Base-by-base conservation (phyloP, 2,329 filamentous ascomycete genomes). In the Aspergillus sp. region DNA sequence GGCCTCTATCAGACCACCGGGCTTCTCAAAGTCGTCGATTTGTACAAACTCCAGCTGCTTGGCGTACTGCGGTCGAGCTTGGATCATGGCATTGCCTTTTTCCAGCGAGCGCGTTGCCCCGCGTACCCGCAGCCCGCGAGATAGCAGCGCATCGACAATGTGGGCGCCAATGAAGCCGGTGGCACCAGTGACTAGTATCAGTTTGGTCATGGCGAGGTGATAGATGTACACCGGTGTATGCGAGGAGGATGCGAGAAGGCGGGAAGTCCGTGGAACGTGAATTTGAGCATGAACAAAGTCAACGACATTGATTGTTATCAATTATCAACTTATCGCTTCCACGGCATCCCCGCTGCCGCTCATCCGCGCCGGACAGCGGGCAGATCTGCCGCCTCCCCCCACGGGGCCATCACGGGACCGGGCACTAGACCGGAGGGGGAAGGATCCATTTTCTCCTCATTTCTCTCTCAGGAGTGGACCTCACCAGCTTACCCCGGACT, bases 21-120 rank as follows among this genome's bases (percentile, higher is more conserved):
- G 67, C 0, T 73, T 70, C 11, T 76, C 69, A 54, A 83, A 80
- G 55, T 82, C 80, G 4, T 71, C 61, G 0, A 82, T 73, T 24
- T 75, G 67, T 2, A 81, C 73, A 49, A 81, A 80, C 36, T 80
- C 76, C 12, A 82, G 70, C 18, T 68, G 70, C 0, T 61, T 68
- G 4, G 65, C 62, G 52, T 76, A 71, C 52, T 79, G 70, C 0
- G 71, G 73, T 1, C 78, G 70, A 2, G 74, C 71, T n/a, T 71
- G 67, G 39, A 74, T 72, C 73, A 82, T 76, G 2, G 66, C 62
- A 39, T 73, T 67, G 16, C 66, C 69, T 46, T 69, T 71, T 2
- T 56, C 39, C 9, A 57, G 50, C 9, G 69, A 69, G 36, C 69
- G 57, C 3, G 68, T 68, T 10, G 69, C 61, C 4, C 64, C 65